Evolutionary conservation across 306 rosid genomes (phyloP), one percentile per base, ranked within the genome.

Genomic region (Begonia loranthoides): DNA sequence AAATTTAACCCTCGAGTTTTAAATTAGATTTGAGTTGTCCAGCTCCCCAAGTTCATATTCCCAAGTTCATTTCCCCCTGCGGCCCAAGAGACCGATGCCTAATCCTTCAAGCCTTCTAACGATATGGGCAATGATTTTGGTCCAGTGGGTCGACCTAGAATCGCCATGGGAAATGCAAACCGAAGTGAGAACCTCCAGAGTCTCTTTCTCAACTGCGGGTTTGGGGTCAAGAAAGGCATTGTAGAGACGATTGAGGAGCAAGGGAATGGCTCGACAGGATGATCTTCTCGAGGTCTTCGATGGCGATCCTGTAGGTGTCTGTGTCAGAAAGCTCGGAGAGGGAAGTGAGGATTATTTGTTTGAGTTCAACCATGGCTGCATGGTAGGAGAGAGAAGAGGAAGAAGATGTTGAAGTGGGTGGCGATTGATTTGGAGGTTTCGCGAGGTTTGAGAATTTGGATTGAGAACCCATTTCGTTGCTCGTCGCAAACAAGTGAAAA

Each of bases 221-320:
- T 90, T 90, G 0, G 92, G 92, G 83, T 90, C 95, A 28, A 70
- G 48, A 15, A 81, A 66, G 56, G 94, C 79, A 22, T 86, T 94
- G 66, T 83, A 83, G 57, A 92, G 77, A 66, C 82, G 83, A 61
- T 86, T 83, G 22, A 92, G 82, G 15, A 86, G 73, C 93, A 92
- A 78, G 0, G 95, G 94, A 41, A 86, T 68, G 43, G 76, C 74
- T 43, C 22, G 73, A 33, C 2, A 71, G 69, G 41, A 79, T 76
- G 48, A 73, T 92, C 33, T 79, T 83, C 51, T 83, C 88, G 15
- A 86, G 75, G 76, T 90, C 94, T 4, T 90, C 93, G 0, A 86
- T 75, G 39, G 99, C 94, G 79, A 90, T 80, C 66, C 82, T 95
- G 66, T 86, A 70, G 1, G 96, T 86, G 79, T 90, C 99, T 14